Base-by-base conservation (phyloP, 1,284 basidiomycete species). In the Cystobasidium slooffiae region DNA sequence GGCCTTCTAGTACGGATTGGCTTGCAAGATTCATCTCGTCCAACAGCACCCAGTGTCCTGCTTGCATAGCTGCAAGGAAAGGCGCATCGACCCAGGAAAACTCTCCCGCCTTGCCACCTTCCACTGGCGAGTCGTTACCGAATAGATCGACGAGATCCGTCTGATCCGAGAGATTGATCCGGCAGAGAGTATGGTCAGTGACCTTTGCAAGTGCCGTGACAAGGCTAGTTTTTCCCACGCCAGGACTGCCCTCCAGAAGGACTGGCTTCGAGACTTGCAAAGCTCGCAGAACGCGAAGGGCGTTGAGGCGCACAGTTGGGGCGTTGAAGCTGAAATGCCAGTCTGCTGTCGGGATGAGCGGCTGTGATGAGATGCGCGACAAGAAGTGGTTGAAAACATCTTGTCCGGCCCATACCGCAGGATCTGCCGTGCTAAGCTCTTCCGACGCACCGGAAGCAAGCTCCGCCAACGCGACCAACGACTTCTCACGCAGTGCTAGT, bases 111-210 rank as follows among this genome's bases (percentile, higher is more conserved):
- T 86, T 85, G 41, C 94, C 94, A 41, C 93, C 93, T 83, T 97
- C 95, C 0, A 96, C 90, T 6, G 97, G 97, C 20, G 99, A 86
- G 82, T 99, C 97, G 46, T 94, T 94, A 16, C 97, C 97, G 80
- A 99, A 98, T 5, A 99, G 86, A 80, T 99, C 97, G 68, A 94
- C 89, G 18, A 99, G 87, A 82, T 99, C 97, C 0, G 97, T 99
- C 83, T 99, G 97, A 80, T 99, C 97, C 6, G 97, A 99, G 47
- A 99, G 84, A 83, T 99, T 99, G 86, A 99, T 97, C n/a, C 97
- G 90, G 80, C 90, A 93, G 16, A 99, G 86, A 41, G 86, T 83
- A 80, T 94, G 88, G 14, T 93, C 92, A 22, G 91, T 86, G 8
- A 91, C 84, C 75, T 89, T 89, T 20, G 95, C 94, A 2, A 99